Base-by-base conservation (phyloP, 441 rosid species). In the Bruguiera hainesii region DNA sequence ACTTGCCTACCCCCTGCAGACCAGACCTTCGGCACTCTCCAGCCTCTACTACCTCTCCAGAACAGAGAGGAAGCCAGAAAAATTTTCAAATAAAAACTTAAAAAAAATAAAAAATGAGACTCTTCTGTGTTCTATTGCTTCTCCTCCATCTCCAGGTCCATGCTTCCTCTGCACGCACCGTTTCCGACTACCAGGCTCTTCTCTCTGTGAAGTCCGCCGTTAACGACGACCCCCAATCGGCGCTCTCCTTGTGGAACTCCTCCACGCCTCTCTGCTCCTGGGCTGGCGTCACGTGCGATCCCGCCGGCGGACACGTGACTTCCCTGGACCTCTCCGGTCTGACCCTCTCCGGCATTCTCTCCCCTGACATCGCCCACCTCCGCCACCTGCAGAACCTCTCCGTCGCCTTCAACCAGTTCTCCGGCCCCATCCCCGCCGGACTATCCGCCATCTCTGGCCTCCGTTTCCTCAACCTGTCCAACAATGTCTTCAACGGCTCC, bases 381-480 rank as follows among this genome's bases (percentile, higher is more conserved):
- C 91, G 73, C 33, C 84, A 79, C 67, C 90, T 93, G 20, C 81
- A 73, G 48, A 87, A 83, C 74, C 80, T 93, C n/a, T 78, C 91
- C 3, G 72, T 90, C 18, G 89, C 91, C 15, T 81, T 53, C 23
- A 93, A 93, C 74, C 76, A 81, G 56, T 39, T 92, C 61, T 80
- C 81, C 18, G 98, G 98, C 3, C 87, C 88, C 10, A 81, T 93
- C 59, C 96, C 98, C 0, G 67, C 84, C 1, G 85, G 84, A 76
- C 82, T 93, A 69, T 83, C 93, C 6, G 56, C 79, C 48, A 72
- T 86, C 48, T 65, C 85, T 0, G 72, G 76, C 7, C 96, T 93
- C n/a, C 91, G 89, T 1, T 70, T 56, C 58, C 72, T 93, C 16
- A 93, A 93, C 75, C 90, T 93, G 55, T 93, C 98, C 11, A 93